These are phyloP conservation scores for Trifolium fragiferum DNA, from an alignment of 306 rosid species.

Conservation along the genomic window DNA sequence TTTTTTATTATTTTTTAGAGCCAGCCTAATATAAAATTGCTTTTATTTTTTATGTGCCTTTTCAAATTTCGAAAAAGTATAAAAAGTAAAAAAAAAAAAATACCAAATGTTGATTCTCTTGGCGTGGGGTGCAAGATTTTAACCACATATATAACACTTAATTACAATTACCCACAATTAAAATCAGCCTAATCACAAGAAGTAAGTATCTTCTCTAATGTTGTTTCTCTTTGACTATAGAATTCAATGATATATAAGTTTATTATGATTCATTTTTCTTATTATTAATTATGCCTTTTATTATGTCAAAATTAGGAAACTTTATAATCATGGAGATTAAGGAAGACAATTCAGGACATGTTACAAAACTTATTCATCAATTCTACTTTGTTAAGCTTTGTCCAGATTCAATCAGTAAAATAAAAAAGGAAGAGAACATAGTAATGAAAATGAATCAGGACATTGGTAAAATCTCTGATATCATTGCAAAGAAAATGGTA, in stretches of 20 bases:
- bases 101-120: slow-evolving; percentile 31
- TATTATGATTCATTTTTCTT: background rate
- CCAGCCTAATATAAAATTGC: background rate
- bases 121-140: slow-evolving; percentile 42
- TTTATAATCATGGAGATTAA: background rate
- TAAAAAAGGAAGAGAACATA: slow-evolving; percentile 11
- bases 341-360: slow-evolving; percentile 30
- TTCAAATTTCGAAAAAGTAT: background rate
- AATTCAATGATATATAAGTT: background rate
- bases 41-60: background rate
- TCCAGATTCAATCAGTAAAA: slow-evolving; percentile 31
- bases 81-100: background rate
- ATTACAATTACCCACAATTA: background rate
- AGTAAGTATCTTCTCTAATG: background rate
- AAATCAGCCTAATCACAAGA: background rate
- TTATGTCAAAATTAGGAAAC: background rate
- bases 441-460: slow-evolving; percentile 22
- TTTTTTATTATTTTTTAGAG: no score
- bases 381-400: slow-evolving; percentile 40
- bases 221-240: no score
- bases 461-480: slow-evolving; percentile 3
- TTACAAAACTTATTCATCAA: slow-evolving; percentile 30
- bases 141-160: background rate
- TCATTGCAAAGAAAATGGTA: slow-evolving; percentile 26
- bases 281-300: background rate